Percentiles rank a stretch among this genome's conserved stretches.
phyloP scores from a whole-genome alignment of 2,329 filamentous ascomycete genomes.

The Tolypocladium tundrense region DNA sequence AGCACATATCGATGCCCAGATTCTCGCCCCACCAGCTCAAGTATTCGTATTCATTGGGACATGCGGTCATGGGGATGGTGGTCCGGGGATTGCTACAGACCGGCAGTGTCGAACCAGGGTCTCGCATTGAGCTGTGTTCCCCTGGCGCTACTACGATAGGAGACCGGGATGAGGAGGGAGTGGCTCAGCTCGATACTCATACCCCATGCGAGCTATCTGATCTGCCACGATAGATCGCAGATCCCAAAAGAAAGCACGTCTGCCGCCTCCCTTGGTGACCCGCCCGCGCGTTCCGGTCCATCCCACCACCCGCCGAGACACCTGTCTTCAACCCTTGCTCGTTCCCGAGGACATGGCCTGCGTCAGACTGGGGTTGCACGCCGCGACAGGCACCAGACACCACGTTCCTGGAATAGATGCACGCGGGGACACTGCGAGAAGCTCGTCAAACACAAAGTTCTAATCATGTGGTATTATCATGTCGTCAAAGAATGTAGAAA shows the following conservation, averaged over 20 bases:
- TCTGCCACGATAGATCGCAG: not conserved
- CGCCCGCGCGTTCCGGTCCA: not conserved
- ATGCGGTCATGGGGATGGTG: no score
- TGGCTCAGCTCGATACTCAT: no score
- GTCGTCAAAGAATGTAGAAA: not conserved
- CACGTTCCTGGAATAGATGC: not conserved
- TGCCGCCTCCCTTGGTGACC: not conserved
- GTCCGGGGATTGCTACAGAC: no score
- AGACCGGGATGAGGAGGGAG: no score
- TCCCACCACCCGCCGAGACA: no score
- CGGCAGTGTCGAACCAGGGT: no score
- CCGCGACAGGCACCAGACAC: not conserved
- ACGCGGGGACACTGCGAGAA: not conserved
- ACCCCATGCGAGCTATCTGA: not conserved
- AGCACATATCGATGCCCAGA: no score
- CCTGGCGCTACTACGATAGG: no score
- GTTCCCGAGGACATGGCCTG: not conserved
- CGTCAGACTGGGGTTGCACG: no score
- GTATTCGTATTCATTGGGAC: no score
- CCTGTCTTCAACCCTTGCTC: not conserved
- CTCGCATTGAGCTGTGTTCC: no score
- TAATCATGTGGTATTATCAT: conserved; percentile 8
- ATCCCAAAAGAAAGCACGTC: not conserved
- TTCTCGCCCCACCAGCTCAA: no score
- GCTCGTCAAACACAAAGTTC: not conserved